These are phyloP conservation scores for Amanita thiersii DNA, from an alignment of 768 basidiomycete genomes.

Conservation along the genomic window DNA sequence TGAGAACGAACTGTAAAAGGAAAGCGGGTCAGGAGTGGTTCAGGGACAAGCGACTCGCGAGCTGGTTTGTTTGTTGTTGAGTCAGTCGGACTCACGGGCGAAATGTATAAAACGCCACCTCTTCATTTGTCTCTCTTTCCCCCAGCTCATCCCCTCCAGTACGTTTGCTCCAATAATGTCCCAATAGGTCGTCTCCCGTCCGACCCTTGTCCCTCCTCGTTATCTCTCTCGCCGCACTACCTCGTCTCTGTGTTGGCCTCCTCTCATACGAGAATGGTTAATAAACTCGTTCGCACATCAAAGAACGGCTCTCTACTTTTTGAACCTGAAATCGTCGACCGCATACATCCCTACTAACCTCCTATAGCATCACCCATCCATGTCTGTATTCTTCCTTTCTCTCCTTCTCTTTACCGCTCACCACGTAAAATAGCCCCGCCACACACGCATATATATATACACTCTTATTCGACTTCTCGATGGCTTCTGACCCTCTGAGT, in stretches of 20 bases:
- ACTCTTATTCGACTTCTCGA: constrained; percentile 17
- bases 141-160: not conserved
- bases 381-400: constrained; percentile 11
- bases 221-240: constrained; percentile 24
- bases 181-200: constrained; percentile 18
- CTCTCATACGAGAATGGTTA: constrained; percentile 58
- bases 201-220: constrained; percentile 16
- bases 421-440: not conserved
- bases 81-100: constrained; percentile 6
- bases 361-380: constrained; percentile 15
- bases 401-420: constrained; percentile 7
- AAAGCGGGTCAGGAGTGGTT: constrained; percentile 3
- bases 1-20: not conserved
- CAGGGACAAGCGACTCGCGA: constrained; percentile 5
- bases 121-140: constrained; percentile 17
- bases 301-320: constrained; percentile 85
- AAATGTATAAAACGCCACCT: constrained; percentile 18
- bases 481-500: constrained; percentile 41
- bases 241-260: constrained; percentile 27
- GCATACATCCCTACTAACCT: constrained; percentile 56
- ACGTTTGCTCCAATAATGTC: constrained; percentile 42
- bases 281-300: constrained; percentile 72
- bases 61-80: constrained; percentile 15
- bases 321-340: constrained; percentile 81
- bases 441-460: not conserved